Conservation (phyloP, 2,329 filamentous ascomycete genomes). For the Xylariaceae sp. region DNA sequence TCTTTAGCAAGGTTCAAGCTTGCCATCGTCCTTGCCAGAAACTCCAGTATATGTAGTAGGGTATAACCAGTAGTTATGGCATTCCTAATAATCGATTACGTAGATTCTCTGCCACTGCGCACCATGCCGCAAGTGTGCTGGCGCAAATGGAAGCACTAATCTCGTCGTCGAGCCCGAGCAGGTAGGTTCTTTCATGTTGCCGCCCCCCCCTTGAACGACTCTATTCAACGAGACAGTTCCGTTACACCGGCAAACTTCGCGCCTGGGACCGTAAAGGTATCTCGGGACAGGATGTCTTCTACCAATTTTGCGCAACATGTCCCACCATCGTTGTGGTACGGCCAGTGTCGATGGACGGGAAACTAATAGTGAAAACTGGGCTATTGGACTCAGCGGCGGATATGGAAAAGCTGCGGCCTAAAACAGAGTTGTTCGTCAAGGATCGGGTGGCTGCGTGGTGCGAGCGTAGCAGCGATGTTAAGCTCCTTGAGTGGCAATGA, state of each 20-base stretch:
- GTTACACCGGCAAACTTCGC: constrained; percentile 3
- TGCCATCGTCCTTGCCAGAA: too few species aligned
- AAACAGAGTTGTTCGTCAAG: constrained; percentile 18
- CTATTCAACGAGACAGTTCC: constrained; percentile 1
- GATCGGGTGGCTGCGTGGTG: constrained; percentile 19
- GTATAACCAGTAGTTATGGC: too few species aligned
- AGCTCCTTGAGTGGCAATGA: too few species aligned
- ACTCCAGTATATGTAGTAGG: too few species aligned
- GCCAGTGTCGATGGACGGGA: not conserved
- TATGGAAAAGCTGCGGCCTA: constrained; percentile 7
- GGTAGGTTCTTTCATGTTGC: not conserved
- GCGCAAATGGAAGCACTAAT: constrained; percentile 20
- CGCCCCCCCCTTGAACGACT: not conserved
- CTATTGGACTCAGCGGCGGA: constrained; percentile 10
- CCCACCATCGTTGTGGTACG: constrained; percentile 18
- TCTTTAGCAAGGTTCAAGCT: too few species aligned
- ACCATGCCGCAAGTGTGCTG: constrained; percentile 17
- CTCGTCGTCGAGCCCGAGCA: constrained; percentile 15
- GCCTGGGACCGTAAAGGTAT: constrained; percentile 16
- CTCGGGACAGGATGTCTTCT: constrained; percentile 14
- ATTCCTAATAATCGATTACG: not conserved
- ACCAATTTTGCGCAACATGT: constrained; percentile 16
- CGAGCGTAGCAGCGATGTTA: constrained; percentile 11
- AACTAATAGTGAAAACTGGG: constrained; percentile 12
- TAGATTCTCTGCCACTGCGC: constrained; percentile 19